Evolutionary conservation across 768 basidiomycete species (phyloP).

Genomic region (Cyclocybe cylindracea): DNA sequence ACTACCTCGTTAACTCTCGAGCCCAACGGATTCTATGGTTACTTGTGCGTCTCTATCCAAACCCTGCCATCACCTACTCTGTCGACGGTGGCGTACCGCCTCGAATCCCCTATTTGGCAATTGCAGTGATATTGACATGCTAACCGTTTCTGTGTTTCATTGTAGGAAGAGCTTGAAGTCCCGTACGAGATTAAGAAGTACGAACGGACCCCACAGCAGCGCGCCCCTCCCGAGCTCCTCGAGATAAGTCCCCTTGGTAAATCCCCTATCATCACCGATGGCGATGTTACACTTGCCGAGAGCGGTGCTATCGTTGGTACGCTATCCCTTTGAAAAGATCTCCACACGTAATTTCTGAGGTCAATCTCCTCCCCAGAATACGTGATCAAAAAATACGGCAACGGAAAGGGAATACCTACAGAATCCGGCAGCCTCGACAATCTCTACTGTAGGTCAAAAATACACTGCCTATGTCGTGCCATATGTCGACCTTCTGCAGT

Average conservation of each 20-base stretch:
- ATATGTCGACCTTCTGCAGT: conserved; percentile 18
- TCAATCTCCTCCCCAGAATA: conserved; percentile 31
- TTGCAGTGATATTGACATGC: too few relatives aligned
- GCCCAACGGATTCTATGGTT: conserved; percentile 53
- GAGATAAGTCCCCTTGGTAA: conserved; percentile 46
- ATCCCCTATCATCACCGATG: conserved; percentile 48
- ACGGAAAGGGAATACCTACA: conserved; percentile 28
- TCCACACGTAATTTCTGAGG: not conserved
- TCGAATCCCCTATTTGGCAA: too few relatives aligned
- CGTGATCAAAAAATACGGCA: conserved; percentile 38
- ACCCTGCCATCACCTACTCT: not conserved
- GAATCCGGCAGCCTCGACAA: conserved; percentile 33
- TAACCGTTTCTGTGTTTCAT: too few relatives aligned
- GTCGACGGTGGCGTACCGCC: not conserved
- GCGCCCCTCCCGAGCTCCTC: conserved; percentile 37
- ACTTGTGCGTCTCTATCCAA: conserved; percentile 20
- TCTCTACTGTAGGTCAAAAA: conserved; percentile 37
- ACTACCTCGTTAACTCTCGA: conserved; percentile 50
- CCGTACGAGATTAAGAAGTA: conserved; percentile 46
- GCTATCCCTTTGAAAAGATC: not conserved
- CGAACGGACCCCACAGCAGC: conserved; percentile 26
- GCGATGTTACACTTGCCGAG: conserved; percentile 37
- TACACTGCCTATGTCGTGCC: not conserved
- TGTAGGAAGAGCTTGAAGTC: conserved; percentile 52
- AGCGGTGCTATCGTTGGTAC: conserved; percentile 45